phyloP scores from a whole-genome alignment of 1,139 yeast species.

The Candida labiduridarum region DNA sequence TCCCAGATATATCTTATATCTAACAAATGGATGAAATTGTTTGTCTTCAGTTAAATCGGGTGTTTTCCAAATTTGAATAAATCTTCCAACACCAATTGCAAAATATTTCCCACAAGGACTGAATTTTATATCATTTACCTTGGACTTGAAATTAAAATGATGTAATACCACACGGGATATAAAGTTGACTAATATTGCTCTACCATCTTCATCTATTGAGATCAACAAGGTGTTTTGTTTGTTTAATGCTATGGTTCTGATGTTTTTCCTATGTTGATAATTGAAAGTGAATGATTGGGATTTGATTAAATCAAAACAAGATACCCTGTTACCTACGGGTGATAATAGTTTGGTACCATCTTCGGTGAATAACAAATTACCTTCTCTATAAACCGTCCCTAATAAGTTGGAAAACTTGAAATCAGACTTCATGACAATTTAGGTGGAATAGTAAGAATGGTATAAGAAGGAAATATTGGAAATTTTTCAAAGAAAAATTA shows the following conservation, averaged over 20 bases:
- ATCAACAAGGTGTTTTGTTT: slow-evolving; percentile 77
- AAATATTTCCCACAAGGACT: slow-evolving; percentile 88
- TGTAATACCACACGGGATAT: slow-evolving; percentile 85
- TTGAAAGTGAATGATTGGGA: slow-evolving; percentile 87
- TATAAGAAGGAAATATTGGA: background rate
- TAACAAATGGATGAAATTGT: slow-evolving; percentile 94
- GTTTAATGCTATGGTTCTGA: slow-evolving; percentile 78
- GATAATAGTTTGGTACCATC: slow-evolving; percentile 84
- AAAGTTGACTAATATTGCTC: slow-evolving; percentile 89
- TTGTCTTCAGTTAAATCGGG: slow-evolving; percentile 74
- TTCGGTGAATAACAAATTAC: slow-evolving; percentile 82
- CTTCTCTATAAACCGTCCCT: slow-evolving; percentile 94
- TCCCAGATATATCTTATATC: slow-evolving; percentile 89
- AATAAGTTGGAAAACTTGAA: slow-evolving; percentile 76
- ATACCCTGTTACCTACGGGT: slow-evolving; percentile 94
- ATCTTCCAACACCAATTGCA: slow-evolving; percentile 82
- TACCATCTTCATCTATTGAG: slow-evolving; percentile 90
- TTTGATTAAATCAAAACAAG: slow-evolving; percentile 82
- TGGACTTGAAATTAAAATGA: slow-evolving; percentile 89
- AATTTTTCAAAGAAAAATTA: background rate
- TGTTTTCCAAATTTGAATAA: slow-evolving; percentile 92
- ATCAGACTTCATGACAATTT: slow-evolving; percentile 43
- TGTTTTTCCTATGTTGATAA: slow-evolving; percentile 89
- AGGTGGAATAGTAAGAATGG: background rate
- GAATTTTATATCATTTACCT: slow-evolving; percentile 73